Conservation (phyloP, 768 basidiomycete genomes). For the Rhizopogon vulgaris region DNA sequence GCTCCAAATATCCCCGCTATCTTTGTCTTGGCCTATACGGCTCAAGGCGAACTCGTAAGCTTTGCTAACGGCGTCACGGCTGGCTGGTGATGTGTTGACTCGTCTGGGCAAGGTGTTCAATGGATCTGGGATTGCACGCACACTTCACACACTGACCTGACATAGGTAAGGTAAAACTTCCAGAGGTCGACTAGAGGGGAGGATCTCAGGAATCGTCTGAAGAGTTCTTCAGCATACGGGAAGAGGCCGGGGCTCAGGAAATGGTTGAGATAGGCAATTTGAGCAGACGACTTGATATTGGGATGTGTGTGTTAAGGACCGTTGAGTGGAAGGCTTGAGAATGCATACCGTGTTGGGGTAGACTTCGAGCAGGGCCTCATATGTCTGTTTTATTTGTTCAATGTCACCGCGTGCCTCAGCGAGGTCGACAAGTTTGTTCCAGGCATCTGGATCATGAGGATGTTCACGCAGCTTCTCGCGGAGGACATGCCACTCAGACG, state of each 20-base stretch:
- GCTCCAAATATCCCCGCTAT: conserved; percentile 87
- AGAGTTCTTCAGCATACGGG: conserved; percentile 78
- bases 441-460: conserved; percentile 70
- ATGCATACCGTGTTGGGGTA: conserved; percentile 84
- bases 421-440: conserved; percentile 72
- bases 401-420: conserved; percentile 76
- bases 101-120: conserved; percentile 39
- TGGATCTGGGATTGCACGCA: conserved; percentile 4
- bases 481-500: conserved; percentile 63
- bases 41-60: conserved; percentile 92
- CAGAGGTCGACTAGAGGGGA: conserved; percentile 89
- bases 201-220: conserved; percentile 77
- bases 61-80: conserved; percentile 74
- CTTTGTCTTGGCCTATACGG: conserved; percentile 87
- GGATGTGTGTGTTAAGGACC: conserved; percentile 14
- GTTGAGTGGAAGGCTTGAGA: conserved; percentile 15
- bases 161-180: conserved; percentile 91
- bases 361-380: conserved; percentile 73
- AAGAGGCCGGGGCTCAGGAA: conserved; percentile 63
- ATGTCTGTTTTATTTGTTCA: conserved; percentile 73
- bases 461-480: conserved; percentile 57
- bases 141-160: conserved; percentile 53
- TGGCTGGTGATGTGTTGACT: conserved; percentile 57
- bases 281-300: conserved; percentile 61
- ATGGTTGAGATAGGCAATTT: conserved; percentile 80